Conservation (phyloP, 371 early-diverging fungal genomes). For the Parasitella parasitica region DNA sequence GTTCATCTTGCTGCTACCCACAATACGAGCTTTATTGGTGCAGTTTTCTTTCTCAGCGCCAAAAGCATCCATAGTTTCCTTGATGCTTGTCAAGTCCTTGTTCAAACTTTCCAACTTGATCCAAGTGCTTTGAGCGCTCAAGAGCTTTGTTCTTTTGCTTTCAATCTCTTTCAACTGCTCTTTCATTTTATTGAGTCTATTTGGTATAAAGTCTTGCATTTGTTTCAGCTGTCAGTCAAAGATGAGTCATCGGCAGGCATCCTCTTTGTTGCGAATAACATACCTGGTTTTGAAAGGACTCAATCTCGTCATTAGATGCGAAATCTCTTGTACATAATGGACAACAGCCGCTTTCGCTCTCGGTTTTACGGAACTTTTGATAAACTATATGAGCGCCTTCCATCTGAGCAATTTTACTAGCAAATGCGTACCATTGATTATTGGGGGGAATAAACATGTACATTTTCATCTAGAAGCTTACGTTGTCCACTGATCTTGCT, state of each 20-base stretch:
- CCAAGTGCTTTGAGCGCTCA: slow-evolving; percentile 9
- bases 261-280: not conserved
- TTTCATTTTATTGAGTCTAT: slow-evolving; percentile 37
- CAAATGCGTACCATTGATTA: not conserved
- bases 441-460: no score
- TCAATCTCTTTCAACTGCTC: slow-evolving; percentile 33
- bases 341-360: slow-evolving; percentile 56
- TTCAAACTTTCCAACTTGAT: slow-evolving; percentile 11
- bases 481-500: slow-evolving; percentile 21
- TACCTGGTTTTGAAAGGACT: slow-evolving; percentile 47
- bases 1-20: not conserved
- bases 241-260: not conserved
- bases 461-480: slow-evolving; percentile 3
- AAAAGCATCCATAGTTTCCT: not conserved
- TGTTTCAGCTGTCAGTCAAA: slow-evolving; percentile 25
- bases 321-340: slow-evolving; percentile 74
- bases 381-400: slow-evolving; percentile 49
- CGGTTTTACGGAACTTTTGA: slow-evolving; percentile 51
- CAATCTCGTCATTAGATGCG: slow-evolving; percentile 43
- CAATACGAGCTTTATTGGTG: slow-evolving; percentile 1
- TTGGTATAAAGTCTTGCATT: slow-evolving; percentile 47
- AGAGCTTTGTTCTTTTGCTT: slow-evolving; percentile 18
- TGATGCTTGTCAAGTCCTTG: slow-evolving; percentile 4
- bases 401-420: not conserved
- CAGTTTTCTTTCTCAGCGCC: not conserved